Conservation (phyloP, 2,329 filamentous ascomycete genomes). For the Leptographium galeiforme region DNA sequence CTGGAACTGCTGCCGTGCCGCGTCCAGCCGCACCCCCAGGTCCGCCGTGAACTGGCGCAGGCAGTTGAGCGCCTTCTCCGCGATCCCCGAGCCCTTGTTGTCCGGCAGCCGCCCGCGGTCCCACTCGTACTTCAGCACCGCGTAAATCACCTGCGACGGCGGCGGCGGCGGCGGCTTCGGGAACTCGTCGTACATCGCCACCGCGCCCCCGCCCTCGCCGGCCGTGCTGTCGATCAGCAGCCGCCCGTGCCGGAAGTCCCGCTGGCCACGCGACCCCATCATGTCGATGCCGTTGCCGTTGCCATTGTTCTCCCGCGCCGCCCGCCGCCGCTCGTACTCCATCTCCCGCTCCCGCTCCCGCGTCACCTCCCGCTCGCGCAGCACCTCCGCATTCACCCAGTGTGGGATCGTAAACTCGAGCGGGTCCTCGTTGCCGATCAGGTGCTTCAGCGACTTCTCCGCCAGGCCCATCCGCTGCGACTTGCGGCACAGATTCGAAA, state of each 20-base stretch:
- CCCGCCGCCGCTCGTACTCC: conserved; percentile 7
- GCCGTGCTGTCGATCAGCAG: conserved; percentile 7
- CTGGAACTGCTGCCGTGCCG: conserved; percentile 35
- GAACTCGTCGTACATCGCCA: conserved; percentile 6
- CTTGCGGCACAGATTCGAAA: conserved; percentile 94
- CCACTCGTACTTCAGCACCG: conserved; percentile 97
- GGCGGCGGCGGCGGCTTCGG: conserved; percentile 7
- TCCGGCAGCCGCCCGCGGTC: conserved; percentile 56
- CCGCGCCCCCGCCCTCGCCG: neutral
- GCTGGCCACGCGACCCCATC: neutral
- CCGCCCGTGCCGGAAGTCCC: conserved; percentile 9
- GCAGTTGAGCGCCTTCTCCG: conserved; percentile 44
- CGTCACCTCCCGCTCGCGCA: conserved; percentile 13
- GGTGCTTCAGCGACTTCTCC: conserved; percentile 82
- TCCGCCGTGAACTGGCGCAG: conserved; percentile 49
- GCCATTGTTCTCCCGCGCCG: conserved; percentile 3
- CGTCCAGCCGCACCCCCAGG: conserved; percentile 39
- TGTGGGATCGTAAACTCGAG: conserved; percentile 48
- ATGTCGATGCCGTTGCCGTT: neutral
- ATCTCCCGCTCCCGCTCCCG: conserved; percentile 8
- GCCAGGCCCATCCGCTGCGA: conserved; percentile 87
- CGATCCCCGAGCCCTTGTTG: conserved; percentile 27
- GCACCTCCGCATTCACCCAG: conserved; percentile 28
- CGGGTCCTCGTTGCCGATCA: conserved; percentile 61
- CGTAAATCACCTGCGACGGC: conserved; percentile 77